Evolutionary conservation across 495 filamentous ascomycete species (phyloP), one percentile per base, ranked within the genome.

Genomic region (Rusavskia elegans): DNA sequence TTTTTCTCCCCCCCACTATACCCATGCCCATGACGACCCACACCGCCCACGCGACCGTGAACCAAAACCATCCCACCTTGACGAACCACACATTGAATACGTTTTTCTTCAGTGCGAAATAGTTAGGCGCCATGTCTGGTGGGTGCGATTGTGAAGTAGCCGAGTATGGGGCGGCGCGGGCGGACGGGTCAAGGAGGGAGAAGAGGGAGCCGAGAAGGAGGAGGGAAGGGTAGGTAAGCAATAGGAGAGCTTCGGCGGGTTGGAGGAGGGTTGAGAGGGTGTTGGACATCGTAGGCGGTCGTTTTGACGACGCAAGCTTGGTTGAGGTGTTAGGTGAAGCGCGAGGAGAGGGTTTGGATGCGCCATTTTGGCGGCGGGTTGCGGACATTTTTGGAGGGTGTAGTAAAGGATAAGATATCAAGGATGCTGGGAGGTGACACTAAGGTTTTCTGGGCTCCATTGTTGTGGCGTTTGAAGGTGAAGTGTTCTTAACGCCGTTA

Each of bases 1-100:
- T 23, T 29, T 13, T 20, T 5, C 21, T 16, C 13, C 6, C 23
- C 11, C 44, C 13, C 23, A 46, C 13, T 20, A 46, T 46, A 2
- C 44, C 44, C 44, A 23, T 29, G 56, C 88, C 82, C 16, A 71
- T 45, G 20, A 74, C 55, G 2, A 83, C 52, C 40, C 89, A 82
- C 2, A 77, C 53, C 13, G 75, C 62, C 55, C 93, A 85, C 8
- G 83, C 79, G 21, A 74, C 54, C 0, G 85, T 87, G 20, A 84
- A 79, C 92, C 92, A 98, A 32, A 83, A 72, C 92, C 92, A 98
- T 46, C 88, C 92, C 45, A 84, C 74, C 71, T 98, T 98, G 57
- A 98, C 92, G 56, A 98, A 97, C 55, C 85, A 73, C 44, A 80
- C 54, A 64, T 98, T 98, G 74, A 95, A 81, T 53, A 96, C 51